Percentiles rank a stretch among this genome's conserved stretches.
These are phyloP conservation scores for Chaetomiaceae sp. DNA, from an alignment of 2,329 filamentous ascomycete genomes.

Conservation along the genomic window DNA sequence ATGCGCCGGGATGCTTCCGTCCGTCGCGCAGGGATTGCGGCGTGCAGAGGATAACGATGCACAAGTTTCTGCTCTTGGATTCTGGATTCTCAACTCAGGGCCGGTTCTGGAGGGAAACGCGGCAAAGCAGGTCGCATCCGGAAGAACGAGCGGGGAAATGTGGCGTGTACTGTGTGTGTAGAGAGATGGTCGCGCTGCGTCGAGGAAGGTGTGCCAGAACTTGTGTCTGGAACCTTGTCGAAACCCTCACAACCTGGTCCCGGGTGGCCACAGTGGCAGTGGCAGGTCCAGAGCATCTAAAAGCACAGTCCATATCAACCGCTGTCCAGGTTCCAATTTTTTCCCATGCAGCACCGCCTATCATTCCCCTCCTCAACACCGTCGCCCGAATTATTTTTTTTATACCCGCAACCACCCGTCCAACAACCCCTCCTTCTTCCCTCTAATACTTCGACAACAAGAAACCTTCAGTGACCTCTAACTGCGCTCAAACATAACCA, in stretches of 20 bases:
- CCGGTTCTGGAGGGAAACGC: too few relatives aligned
- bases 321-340: slow-evolving; percentile 5
- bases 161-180: too few relatives aligned
- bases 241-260: not conserved
- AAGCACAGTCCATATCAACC: slow-evolving; percentile 12
- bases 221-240: slow-evolving; percentile 7
- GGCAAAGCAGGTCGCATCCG: too few relatives aligned
- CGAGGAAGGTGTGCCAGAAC: too few relatives aligned
- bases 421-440: not conserved
- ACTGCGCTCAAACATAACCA: not conserved
- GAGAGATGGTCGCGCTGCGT: too few relatives aligned
- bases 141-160: not conserved
- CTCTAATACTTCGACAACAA: not conserved
- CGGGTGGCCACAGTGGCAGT: too few relatives aligned
- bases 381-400: too few relatives aligned
- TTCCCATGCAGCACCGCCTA: slow-evolving; percentile 1
- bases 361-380: not conserved
- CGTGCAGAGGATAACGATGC: not conserved
- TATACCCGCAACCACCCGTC: not conserved
- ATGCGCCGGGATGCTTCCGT: not conserved
- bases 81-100: too few relatives aligned
- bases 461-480: not conserved
- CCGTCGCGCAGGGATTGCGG: not conserved
- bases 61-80: too few relatives aligned
- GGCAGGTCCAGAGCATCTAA: not conserved